Evolutionary conservation across 2,329 filamentous ascomycete species (phyloP).

Genomic region (Botrytis galanthina): DNA sequence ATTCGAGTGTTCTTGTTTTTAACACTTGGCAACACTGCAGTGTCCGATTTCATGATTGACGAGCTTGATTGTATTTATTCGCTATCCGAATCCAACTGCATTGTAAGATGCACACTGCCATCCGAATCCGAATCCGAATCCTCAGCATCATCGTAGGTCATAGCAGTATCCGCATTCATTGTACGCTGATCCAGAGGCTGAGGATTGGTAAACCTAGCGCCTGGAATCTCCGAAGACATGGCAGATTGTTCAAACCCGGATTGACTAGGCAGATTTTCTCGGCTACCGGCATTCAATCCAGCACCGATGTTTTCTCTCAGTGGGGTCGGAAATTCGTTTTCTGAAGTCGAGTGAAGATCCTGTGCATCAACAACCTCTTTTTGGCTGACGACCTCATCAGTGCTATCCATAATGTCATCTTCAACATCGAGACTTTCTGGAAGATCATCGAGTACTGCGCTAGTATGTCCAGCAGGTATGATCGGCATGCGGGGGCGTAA

Average conservation of each 20-base stretch:
- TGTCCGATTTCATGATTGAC: neutral
- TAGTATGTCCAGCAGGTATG: slow-evolving; percentile 29
- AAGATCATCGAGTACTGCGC: neutral
- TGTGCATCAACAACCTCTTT: neutral
- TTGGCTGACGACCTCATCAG: neutral
- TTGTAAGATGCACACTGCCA: slow-evolving; percentile 20
- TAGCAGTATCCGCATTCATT: slow-evolving; percentile 4
- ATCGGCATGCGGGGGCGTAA: slow-evolving; percentile 53
- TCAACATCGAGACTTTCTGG: neutral
- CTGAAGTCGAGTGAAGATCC: neutral
- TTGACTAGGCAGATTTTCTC: neutral
- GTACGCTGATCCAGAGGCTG: neutral
- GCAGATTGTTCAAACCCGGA: neutral
- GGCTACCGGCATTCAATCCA: neutral
- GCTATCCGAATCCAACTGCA: slow-evolving; percentile 17
- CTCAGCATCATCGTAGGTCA: slow-evolving; percentile 5
- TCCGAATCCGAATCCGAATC: slow-evolving; percentile 13
- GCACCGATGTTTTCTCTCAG: too few species aligned
- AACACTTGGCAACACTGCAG: neutral
- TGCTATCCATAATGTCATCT: slow-evolving; percentile 8
- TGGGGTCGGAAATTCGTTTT: neutral
- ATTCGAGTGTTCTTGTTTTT: neutral
- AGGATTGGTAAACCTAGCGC: neutral
- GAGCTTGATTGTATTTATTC: slow-evolving; percentile 5
- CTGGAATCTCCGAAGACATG: neutral